Evolutionary conservation across 2,329 filamentous ascomycete genomes (phyloP), one percentile per base, ranked within the genome.

Genomic region (Periconia sp.): DNA sequence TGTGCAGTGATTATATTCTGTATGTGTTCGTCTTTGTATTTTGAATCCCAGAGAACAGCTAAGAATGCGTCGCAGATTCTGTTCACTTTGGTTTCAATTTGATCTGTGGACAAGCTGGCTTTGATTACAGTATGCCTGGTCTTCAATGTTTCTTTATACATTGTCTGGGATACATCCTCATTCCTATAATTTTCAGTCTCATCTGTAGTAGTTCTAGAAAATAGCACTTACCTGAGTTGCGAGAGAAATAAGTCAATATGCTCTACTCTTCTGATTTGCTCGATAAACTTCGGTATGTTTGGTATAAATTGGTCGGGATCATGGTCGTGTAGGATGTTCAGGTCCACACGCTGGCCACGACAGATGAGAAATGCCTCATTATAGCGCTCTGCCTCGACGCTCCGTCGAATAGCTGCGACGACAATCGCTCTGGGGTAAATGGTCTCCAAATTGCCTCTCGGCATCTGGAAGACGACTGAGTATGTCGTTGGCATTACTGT

Each of bases 301-400:
- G 79, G 74, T 66, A 96, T 79, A 65, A 99, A 96, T 55, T 95
- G 88, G 25, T 85, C 79, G 0, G 92, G 90, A n/a, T 85, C 84
- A 70, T 97, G 89, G 63, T 99, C 94, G 62, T 95, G 92, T 2
- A 99, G 76, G 48, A 99, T 92, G 63, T 99, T 99, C 87, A 97
- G 92, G 63, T 99, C 94, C 1, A 99, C 94, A 56, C 95, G 84
- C 66, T 99, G 95, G 16, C 86, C 92, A 36, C 94, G 85, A 66
- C 94, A 97, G 50, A 90, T 86, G 16, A 88, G 76, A 65, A 96
- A 99, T 0, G 94, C 94, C 37, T 82, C 83, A 35, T 81, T 83
- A 63, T 96, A 99, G 58, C 94, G 84, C 66, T 88, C 88, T 22
- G 81, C 77, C 40, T 91, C 87, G 37, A 99, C 89, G 37, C 88